Base-by-base conservation (phyloP, 1,284 basidiomycete genomes). In the Exobasidium rhododendri region DNA sequence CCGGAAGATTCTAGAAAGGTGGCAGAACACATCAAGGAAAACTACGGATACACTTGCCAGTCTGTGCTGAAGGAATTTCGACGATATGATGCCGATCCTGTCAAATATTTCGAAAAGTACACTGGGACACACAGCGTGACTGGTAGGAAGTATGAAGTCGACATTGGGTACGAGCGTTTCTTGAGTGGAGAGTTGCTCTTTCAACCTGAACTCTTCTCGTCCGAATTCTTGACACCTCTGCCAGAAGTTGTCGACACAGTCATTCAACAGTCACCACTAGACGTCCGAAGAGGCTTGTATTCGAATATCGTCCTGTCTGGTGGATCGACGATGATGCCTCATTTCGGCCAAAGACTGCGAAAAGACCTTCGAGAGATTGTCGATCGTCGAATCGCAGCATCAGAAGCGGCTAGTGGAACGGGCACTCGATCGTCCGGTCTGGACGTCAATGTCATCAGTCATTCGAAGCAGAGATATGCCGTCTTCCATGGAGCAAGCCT, bases 111-210 rank as follows among this genome's bases (percentile, higher is more conserved):
- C 81, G 89, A 93, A 79, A 85, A 93, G 67, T 97, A 88, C 77
- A 89, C 96, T 43, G 94, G 93, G 53, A 92, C 97, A 80, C 88
- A 97, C 81, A 88, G 87, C 51, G 93, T 96, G 32, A 97, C 93
- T 0, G 89, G 92, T 29, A 86, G 89, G 82, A 89, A 90, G 87
- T 96, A 94, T 81, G 80, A 84, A 56, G 84, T 98, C 52, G 94
- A 99, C 76, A 87, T 99, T 63, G 96, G 96, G 22, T 98, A 97
- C 82, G 96, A 98, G 82, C 91, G 96, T 40, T 99, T 99, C 86
- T 87, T 99, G 44, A 94, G 94, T 0, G 93, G 96, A 3, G 96
- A 98, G 81, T 96, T 98, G 80, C 97, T 98, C 84, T 98, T 98
- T 86, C 98, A 98, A 82, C 96, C 96, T 11, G 96, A 98, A 81